Evolutionary conservation across 1,139 yeast species (phyloP).

Genomic region (Yamadazyma pseudoaaseri): DNA sequence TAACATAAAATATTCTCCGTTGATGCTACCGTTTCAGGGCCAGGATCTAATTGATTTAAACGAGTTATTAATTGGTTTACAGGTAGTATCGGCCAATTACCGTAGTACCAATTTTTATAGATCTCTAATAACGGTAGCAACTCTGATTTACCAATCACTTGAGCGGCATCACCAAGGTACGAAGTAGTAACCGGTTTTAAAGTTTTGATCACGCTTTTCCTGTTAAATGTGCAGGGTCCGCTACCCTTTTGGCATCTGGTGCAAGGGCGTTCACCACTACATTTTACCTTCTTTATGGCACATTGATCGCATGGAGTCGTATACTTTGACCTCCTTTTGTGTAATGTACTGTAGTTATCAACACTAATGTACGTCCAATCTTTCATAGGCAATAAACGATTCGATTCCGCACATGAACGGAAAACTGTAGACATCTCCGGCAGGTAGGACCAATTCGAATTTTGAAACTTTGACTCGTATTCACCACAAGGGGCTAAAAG

Average conservation of each 20-base stretch:
- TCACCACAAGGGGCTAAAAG: too few relatives aligned
- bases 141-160: background rate
- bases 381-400: too few relatives aligned
- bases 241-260: constrained; percentile 19
- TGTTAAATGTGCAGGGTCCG: background rate
- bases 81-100: background rate
- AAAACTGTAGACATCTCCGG: too few relatives aligned
- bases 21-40: background rate
- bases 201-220: background rate
- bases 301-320: constrained; percentile 36
- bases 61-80: background rate
- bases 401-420: too few relatives aligned
- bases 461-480: too few relatives aligned
- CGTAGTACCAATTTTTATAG: background rate
- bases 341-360: too few relatives aligned
- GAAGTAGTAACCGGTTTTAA: background rate
- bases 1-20: constrained; percentile 17
- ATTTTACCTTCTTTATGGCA: constrained; percentile 33
- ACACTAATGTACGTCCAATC: too few relatives aligned
- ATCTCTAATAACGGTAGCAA: background rate
- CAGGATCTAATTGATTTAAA: background rate
- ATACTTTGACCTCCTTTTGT: constrained; percentile 8
- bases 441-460: too few relatives aligned
- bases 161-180: background rate
- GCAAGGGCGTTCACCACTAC: constrained; percentile 30